Evolutionary conservation across 495 filamentous ascomycete species (phyloP).

Genomic region (Tuber indicum): DNA sequence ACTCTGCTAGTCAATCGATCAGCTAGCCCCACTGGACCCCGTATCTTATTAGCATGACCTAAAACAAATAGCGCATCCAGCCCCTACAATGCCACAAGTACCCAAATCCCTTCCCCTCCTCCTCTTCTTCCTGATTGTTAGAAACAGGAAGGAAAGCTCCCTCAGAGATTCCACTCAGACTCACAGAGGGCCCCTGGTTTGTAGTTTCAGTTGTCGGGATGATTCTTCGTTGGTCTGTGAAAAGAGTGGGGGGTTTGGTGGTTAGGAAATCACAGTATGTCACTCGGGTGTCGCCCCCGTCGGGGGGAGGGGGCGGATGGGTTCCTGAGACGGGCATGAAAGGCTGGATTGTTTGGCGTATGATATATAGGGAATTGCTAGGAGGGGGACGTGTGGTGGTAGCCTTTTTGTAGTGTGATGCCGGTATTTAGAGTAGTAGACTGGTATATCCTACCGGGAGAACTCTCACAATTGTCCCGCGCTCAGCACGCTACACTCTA

Average conservation of each 20-base stretch:
- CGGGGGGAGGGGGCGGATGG: neutral
- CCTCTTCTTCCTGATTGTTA: neutral
- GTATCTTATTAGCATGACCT: neutral
- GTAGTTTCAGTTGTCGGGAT: neutral
- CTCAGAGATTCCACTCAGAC: neutral
- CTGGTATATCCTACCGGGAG: no score
- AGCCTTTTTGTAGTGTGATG: neutral
- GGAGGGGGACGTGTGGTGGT: neutral
- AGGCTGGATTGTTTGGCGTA: neutral
- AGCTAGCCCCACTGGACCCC: neutral
- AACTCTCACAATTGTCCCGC: no score
- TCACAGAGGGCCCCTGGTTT: neutral
- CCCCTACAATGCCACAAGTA: neutral
- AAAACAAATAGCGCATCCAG: neutral
- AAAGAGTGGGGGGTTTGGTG: neutral
- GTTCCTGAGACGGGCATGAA: no score
- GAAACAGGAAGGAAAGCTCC: neutral
- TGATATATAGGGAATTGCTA: neutral
- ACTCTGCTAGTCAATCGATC: neutral
- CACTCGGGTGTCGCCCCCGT: neutral
- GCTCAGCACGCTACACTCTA: no score
- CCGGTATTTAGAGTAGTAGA: no score
- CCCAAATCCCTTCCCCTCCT: neutral
- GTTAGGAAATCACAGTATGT: neutral
- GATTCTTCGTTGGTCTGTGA: neutral